Evolutionary conservation across 371 early-diverging fungal species (phyloP).

Genomic region (Coemansia sp.): DNA sequence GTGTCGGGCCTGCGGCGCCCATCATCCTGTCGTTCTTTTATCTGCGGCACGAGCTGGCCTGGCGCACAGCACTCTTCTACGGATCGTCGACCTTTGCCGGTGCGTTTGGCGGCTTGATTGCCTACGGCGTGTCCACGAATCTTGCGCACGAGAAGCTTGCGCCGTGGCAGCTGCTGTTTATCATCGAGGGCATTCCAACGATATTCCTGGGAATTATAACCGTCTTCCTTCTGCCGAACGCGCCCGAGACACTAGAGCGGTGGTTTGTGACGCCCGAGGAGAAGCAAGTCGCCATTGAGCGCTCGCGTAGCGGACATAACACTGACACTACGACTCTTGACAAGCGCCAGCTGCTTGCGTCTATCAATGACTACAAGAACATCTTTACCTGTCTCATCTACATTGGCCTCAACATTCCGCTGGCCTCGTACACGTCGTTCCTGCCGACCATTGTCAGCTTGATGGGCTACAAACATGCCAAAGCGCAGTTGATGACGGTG

Average conservation of each 20-base stretch:
- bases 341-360: constrained; percentile 39
- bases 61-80: constrained; percentile 66
- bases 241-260: constrained; percentile 64
- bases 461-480: constrained; percentile 47
- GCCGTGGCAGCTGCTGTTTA: constrained; percentile 56
- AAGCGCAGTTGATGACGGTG: constrained; percentile 52
- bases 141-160: constrained; percentile 30
- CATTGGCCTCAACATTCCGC: constrained; percentile 45
- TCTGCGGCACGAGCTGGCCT: constrained; percentile 67
- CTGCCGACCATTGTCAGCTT: constrained; percentile 50
- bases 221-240: constrained; percentile 66
- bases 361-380: constrained; percentile 38
- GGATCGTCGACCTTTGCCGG: constrained; percentile 61
- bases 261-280: constrained; percentile 59
- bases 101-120: constrained; percentile 68
- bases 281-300: constrained; percentile 58
- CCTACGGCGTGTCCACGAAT: constrained; percentile 52
- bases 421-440: constrained; percentile 48
- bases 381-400: constrained; percentile 33
- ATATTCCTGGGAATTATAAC: constrained; percentile 56
- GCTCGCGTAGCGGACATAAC: constrained; percentile 50
- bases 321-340: constrained; percentile 28
- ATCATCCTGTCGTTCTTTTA: constrained; percentile 79
- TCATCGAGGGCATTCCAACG: constrained; percentile 61
- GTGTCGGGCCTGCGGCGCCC: constrained; percentile 74